A percentile compares a stretch with the other conserved stretches of the same genome.
Evolutionary conservation across 805 yeast species (phyloP).

Genomic region (Scheffersomyces amazonensis): DNA sequence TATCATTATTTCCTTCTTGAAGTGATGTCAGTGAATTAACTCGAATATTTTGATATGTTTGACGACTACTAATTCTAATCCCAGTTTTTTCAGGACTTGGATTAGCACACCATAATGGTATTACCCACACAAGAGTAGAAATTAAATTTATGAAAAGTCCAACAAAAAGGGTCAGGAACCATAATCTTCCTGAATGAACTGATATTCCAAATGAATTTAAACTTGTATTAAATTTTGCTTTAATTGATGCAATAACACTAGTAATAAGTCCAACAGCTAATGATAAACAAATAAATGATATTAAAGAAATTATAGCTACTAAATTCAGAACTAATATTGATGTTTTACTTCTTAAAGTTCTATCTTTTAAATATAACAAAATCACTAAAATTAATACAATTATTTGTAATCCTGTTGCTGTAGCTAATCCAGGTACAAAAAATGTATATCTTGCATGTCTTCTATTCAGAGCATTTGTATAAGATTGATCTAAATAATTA

Average conservation of each 20-base stretch:
- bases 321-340: constrained; percentile 25
- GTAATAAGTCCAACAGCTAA: constrained; percentile 30
- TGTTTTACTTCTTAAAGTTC: constrained; percentile 19
- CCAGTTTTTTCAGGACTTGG: constrained; percentile 19
- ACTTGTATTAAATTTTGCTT: constrained; percentile 21
- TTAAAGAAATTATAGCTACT: constrained; percentile 17
- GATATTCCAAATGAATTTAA: constrained; percentile 47
- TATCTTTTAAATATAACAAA: not conserved
- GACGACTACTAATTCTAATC: not conserved
- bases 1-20: not conserved
- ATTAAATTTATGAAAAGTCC: constrained; percentile 19
- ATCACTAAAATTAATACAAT: not conserved
- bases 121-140: constrained; percentile 30
- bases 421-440: not conserved
- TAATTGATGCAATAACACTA: constrained; percentile 18
- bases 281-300: constrained; percentile 25
- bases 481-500: constrained; percentile 8
- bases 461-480: not conserved
- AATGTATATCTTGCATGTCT: not conserved
- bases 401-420: not conserved
- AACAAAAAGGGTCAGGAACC: constrained; percentile 43
- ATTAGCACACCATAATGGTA: constrained; percentile 52
- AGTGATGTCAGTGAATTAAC: not conserved
- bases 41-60: no score
- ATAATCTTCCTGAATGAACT: constrained; percentile 38